These are phyloP conservation scores for Pleurotus eryngii DNA, from an alignment of 768 basidiomycete species.

Conservation along the genomic window DNA sequence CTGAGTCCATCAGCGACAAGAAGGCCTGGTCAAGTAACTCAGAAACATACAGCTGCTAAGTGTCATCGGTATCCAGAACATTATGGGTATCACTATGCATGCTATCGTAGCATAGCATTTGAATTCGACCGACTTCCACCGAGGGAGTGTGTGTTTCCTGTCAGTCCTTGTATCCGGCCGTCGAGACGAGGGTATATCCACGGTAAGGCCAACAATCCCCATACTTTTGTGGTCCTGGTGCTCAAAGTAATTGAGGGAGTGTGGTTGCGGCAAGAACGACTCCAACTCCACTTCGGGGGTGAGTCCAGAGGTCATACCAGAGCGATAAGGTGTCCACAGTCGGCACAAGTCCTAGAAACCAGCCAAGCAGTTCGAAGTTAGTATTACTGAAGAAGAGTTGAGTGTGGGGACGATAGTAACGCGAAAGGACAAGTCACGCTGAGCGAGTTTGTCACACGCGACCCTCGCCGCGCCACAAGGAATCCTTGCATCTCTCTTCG, in stretches of 20 bases:
- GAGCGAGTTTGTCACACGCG: not conserved
- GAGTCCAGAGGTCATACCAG: not conserved
- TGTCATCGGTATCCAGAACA: slow-evolving; percentile 72
- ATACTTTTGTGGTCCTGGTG: slow-evolving; percentile 14
- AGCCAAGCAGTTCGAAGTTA: too few species aligned
- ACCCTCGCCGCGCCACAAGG: too few species aligned
- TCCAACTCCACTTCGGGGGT: not conserved
- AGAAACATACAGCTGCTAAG: slow-evolving; percentile 70
- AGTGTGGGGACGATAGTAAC: not conserved
- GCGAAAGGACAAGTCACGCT: not conserved
- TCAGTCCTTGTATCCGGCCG: slow-evolving; percentile 15
- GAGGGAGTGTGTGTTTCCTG: slow-evolving; percentile 32
- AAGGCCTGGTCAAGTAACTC: not conserved
- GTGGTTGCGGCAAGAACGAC: not conserved
- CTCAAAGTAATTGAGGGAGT: slow-evolving; percentile 1
- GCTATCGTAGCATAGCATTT: slow-evolving; percentile 66
- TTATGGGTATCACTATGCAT: slow-evolving; percentile 58
- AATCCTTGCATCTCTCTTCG: not conserved
- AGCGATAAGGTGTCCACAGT: not conserved
- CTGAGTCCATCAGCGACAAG: slow-evolving; percentile 31
- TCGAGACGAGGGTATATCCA: slow-evolving; percentile 44
- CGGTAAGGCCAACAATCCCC: slow-evolving; percentile 44
- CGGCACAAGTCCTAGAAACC: not conserved
- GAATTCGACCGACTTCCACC: slow-evolving; percentile 86
- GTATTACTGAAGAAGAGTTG: too few species aligned